Conservation (phyloP, 225 moss, liverwort and hornwort genomes). For the Pseudisothecium myosuroides region DNA sequence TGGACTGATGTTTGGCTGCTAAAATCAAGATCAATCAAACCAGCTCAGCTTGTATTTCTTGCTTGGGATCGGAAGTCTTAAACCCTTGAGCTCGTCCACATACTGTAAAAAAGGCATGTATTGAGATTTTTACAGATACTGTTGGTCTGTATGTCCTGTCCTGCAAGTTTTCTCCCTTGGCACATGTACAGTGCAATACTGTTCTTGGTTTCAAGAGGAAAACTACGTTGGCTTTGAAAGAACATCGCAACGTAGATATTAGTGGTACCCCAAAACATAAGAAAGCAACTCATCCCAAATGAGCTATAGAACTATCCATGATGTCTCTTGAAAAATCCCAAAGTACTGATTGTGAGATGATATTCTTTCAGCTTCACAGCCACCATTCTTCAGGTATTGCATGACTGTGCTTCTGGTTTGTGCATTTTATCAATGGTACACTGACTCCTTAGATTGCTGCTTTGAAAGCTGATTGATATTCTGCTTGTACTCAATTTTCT, state of each 20-base stretch:
- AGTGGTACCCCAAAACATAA: background rate
- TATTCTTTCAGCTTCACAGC: background rate
- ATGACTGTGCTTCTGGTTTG: background rate
- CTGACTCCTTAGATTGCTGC: background rate
- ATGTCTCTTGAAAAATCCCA: background rate
- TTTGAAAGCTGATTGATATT: background rate
- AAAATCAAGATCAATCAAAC: background rate
- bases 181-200: background rate
- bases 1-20: background rate
- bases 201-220: background rate
- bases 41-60: background rate
- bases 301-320: background rate
- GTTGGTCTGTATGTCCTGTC: background rate
- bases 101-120: background rate
- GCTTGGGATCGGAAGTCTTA: background rate
- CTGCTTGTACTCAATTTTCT: background rate
- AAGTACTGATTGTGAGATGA: background rate
- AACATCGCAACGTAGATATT: background rate
- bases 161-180: background rate
- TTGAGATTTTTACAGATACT: background rate
- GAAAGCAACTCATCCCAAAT: background rate
- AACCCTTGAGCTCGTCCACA: background rate
- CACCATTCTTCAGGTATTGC: background rate
- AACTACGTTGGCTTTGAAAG: background rate
- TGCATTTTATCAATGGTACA: background rate